Base-by-base conservation (phyloP, 2,329 filamentous ascomycete species). In the Fusarium clavum region DNA sequence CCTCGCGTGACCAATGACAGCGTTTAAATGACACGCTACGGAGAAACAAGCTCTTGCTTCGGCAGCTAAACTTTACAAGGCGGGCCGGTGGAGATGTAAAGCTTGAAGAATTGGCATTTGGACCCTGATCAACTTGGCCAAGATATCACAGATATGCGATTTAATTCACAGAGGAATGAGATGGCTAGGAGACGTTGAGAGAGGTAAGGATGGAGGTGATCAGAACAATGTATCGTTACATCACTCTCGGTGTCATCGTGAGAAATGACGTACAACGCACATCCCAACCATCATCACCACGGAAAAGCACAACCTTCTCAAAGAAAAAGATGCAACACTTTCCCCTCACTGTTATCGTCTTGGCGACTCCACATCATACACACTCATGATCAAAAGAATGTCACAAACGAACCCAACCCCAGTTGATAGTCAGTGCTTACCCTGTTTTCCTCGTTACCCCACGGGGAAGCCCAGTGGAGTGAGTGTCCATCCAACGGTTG, bases 401-500 rank as follows among this genome's bases (percentile, higher is more conserved):
- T 18, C 30, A 34, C n/a, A 47, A 47, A 34, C 55, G 44, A 52
- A 20, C 44, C 41, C 52, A 47, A 51, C 56, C 22, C 51, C 25
- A 45, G 22, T 32, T 57, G 58, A 49, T 62, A 29, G 29, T 38
- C 47, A n/a, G 27, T 58, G 48, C 47, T 29, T 54, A 44, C 58
- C 62, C 40, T 51, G 56, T 32, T 62, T 62, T 29, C 10, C 34
- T 34, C 32, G 38, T 24, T 67, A 67, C 70, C 71, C 71, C 71
- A 61, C 67, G 70, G 71, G 71, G 71, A 70, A 69, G 25, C 57
- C 49, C 9, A 25, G 71, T 67, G 69, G 70, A 70, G 63, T 55
- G 64, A 30, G 29, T 30, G 11, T 30, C 6, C 16, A 51, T 58
- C 13, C 20, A 67, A 45, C 53, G 44, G 32, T 18, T 34, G 61